A percentile compares a stretch with the other conserved stretches of the same genome.
These are phyloP conservation scores for Strobilomyces echinocephalus DNA, from an alignment of 768 basidiomycete genomes.

Conservation along the genomic window DNA sequence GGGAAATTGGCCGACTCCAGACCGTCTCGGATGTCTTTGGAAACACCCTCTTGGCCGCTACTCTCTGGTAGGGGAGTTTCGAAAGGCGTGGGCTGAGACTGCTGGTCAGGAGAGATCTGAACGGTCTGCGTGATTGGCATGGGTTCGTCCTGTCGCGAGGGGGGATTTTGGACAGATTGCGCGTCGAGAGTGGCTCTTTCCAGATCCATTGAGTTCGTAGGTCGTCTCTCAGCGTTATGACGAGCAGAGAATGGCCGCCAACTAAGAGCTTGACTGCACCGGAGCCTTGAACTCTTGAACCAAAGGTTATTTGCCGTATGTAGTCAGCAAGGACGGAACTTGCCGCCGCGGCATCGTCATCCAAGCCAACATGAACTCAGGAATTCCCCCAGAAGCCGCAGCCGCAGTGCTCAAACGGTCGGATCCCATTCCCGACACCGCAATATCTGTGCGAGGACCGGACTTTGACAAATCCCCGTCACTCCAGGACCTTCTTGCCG, in stretches of 20 bases:
- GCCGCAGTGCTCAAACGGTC: constrained; percentile 77
- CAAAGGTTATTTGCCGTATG: too few relatives aligned
- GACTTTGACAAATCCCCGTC: constrained; percentile 70
- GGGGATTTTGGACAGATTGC: background rate
- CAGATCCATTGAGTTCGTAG: constrained; percentile 17
- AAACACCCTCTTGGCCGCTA: background rate
- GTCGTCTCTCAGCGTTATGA: background rate
- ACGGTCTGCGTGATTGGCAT: constrained; percentile 6
- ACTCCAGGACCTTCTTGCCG: constrained; percentile 64
- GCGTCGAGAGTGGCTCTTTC: constrained; percentile 6
- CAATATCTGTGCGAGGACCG: constrained; percentile 78
- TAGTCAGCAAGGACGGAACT: too few relatives aligned
- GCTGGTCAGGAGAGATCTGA: constrained; percentile 3
- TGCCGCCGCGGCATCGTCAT: too few relatives aligned
- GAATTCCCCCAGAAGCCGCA: constrained; percentile 55
- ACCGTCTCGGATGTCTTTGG: background rate
- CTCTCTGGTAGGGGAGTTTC: constrained; percentile 1
- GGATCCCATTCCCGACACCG: constrained; percentile 59
- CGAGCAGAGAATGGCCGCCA: background rate
- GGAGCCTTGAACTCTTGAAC: too few relatives aligned
- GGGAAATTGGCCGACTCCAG: background rate
- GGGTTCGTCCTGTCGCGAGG: constrained; percentile 6
- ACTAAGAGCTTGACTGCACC: too few relatives aligned
- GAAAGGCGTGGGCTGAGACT: constrained; percentile 3
- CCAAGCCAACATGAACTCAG: constrained; percentile 9